A percentile compares a stretch with the other conserved stretches of the same genome.
Evolutionary conservation across 2,329 filamentous ascomycete genomes (phyloP).

Genomic region (Fusarium equiseti): DNA sequence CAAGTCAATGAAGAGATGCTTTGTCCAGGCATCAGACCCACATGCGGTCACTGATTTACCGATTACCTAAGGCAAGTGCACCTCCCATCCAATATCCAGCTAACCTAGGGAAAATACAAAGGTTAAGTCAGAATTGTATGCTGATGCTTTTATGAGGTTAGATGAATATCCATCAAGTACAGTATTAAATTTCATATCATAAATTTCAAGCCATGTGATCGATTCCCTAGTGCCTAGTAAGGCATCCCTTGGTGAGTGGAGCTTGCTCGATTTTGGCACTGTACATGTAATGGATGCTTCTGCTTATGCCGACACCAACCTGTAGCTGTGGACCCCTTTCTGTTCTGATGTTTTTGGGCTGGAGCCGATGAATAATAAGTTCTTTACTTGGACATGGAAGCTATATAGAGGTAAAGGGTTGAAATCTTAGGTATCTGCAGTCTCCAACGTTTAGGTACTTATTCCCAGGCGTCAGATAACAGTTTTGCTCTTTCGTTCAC

Average conservation of each 20-base stretch:
- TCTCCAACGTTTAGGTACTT: neutral
- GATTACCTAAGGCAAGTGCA: constrained; percentile 22
- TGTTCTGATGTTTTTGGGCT: neutral
- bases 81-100: neutral
- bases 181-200: neutral
- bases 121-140: neutral
- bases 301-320: neutral
- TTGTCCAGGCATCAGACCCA: constrained; percentile 21
- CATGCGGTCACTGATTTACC: constrained; percentile 13
- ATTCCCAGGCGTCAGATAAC: neutral
- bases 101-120: neutral
- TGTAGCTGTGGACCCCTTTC: neutral
- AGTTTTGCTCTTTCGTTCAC: constrained; percentile 3
- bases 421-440: neutral
- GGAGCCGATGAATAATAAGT: neutral
- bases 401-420: neutral
- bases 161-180: neutral
- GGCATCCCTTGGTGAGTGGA: neutral
- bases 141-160: neutral
- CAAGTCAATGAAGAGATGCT: neutral
- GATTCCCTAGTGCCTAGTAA: neutral
- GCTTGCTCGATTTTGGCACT: neutral
- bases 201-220: neutral
- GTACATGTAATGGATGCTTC: neutral
- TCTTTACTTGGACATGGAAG: neutral